Percentiles rank a stretch among this genome's conserved stretches.
These are phyloP conservation scores for Fusarium siculi DNA, from an alignment of 2,329 filamentous ascomycete species.

Conservation along the genomic window DNA sequence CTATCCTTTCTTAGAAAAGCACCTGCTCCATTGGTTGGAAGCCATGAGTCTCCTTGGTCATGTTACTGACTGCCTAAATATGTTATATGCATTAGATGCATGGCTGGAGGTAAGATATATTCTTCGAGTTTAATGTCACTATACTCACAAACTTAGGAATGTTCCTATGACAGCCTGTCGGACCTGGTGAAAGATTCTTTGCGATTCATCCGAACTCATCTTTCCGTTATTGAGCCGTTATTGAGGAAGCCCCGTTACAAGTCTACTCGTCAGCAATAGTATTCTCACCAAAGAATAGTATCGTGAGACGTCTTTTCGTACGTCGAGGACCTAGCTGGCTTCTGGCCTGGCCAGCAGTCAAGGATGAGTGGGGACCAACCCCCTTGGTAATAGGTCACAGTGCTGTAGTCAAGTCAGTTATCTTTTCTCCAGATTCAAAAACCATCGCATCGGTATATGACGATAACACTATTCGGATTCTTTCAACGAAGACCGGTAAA, in stretches of 20 bases:
- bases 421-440: background rate
- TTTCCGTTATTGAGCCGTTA: background rate
- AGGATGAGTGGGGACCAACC: background rate
- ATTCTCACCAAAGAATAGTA: background rate
- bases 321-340: background rate
- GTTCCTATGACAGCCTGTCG: fast-evolving
- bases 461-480: fast-evolving
- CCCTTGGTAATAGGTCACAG: background rate
- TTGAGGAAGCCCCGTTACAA: background rate
- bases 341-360: background rate
- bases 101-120: fast-evolving
- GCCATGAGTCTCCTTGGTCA: background rate
- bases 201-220: background rate
- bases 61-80: fast-evolving
- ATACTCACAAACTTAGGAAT: background rate
- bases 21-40: background rate
- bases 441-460: background rate
- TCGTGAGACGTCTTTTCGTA: background rate
- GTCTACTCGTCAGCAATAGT: background rate
- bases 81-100: background rate
- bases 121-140: fast-evolving
- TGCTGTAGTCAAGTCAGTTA: too few relatives aligned
- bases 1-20: fast-evolving
- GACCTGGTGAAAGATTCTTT: background rate
- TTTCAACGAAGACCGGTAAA: background rate